Conservation (phyloP, 2,329 filamentous ascomycete genomes). For the Knufia fluminis region DNA sequence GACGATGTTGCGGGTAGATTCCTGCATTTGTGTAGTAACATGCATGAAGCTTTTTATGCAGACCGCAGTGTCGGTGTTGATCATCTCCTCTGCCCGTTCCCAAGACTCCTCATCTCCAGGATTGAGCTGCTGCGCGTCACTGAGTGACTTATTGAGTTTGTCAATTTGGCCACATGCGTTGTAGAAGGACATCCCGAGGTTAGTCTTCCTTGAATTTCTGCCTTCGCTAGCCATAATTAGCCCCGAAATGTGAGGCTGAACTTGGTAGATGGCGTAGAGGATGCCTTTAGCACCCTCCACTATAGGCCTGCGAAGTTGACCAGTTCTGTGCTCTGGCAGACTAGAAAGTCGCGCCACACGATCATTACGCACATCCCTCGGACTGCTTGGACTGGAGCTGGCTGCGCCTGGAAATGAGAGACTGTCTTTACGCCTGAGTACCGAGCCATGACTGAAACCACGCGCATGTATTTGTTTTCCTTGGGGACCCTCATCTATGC, state of each 20-base stretch:
- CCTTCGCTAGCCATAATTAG: slow-evolving; percentile 40
- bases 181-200: slow-evolving; percentile 47
- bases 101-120: slow-evolving; percentile 43
- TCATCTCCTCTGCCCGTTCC: slow-evolving; percentile 30
- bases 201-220: slow-evolving; percentile 37
- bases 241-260: slow-evolving; percentile 39
- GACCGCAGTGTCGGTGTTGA: slow-evolving; percentile 39
- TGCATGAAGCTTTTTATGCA: slow-evolving; percentile 43
- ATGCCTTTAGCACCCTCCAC: slow-evolving; percentile 49
- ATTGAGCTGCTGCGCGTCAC: slow-evolving; percentile 40
- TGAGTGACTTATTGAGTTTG: slow-evolving; percentile 46
- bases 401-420: slow-evolving; percentile 25
- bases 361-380: slow-evolving; percentile 32
- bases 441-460: slow-evolving; percentile 49
- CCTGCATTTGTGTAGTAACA: slow-evolving; percentile 41
- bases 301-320: slow-evolving; percentile 40
- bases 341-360: slow-evolving; percentile 46
- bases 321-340: slow-evolving; percentile 46
- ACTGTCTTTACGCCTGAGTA: slow-evolving; percentile 32
- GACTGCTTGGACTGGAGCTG: slow-evolving; percentile 37
- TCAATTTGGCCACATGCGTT: slow-evolving; percentile 48
- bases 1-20: slow-evolving; percentile 43
- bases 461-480: slow-evolving; percentile 48
- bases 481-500: slow-evolving; percentile 43
- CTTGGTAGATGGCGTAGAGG: slow-evolving; percentile 46